phyloP scores from a whole-genome alignment of 768 basidiomycete species.

The Trametes sanguinea region DNA sequence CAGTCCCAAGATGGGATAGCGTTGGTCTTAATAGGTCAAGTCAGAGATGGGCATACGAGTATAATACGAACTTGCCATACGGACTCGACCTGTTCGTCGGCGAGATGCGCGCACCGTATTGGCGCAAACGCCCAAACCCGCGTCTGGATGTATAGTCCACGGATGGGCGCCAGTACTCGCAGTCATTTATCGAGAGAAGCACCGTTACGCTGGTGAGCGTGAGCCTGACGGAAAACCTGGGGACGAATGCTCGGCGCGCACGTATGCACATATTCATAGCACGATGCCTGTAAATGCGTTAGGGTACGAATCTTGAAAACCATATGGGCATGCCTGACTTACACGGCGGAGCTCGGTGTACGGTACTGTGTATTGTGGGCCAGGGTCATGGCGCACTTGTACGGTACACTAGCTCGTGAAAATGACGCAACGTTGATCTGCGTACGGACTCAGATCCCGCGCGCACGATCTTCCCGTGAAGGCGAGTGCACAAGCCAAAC shows the following conservation, averaged over 20 bases:
- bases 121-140: neutral
- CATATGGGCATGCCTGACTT: no score
- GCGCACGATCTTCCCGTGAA: no score
- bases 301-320: no score
- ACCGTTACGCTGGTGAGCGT: neutral
- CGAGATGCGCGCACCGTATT: neutral
- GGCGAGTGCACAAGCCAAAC: no score
- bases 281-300: no score
- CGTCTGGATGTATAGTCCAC: neutral
- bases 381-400: no score
- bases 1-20: neutral
- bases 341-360: no score
- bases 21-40: neutral
- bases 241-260: neutral
- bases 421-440: no score
- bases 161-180: neutral
- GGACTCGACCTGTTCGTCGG: neutral
- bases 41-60: neutral
- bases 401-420: no score
- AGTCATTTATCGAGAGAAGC: conserved; percentile 5
- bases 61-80: neutral
- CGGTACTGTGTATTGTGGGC: no score
- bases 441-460: no score
- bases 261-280: no score
- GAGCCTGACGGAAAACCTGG: neutral